Evolutionary conservation across 1,284 basidiomycete species (phyloP), one percentile per base, ranked within the genome.

Genomic region (Malassezia sympodialis): DNA sequence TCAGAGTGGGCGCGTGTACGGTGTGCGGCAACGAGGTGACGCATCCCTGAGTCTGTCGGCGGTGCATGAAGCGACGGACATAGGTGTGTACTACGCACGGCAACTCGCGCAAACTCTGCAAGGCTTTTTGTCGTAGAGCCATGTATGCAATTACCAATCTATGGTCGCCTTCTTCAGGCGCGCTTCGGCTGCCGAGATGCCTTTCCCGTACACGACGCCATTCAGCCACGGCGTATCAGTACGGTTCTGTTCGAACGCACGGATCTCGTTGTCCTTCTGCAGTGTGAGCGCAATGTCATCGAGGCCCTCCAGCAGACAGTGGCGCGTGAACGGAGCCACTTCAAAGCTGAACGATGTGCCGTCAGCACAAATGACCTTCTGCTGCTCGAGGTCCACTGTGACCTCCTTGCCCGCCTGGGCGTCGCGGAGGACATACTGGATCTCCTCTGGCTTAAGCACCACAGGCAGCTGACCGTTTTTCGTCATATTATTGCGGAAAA

Each of bases 201-300:
- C 60, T 15, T 35, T 47, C 17, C 42, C 52, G 53, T 66, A 68
- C 0, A 67, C 65, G 15, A 70, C 67, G 3, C 67, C 67, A 41
- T 65, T 67, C 14, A 71, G 56, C 70, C 70, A 73, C 10, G 70
- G 70, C 27, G 69, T 73, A 21, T 58, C 39, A 11, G 19, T n/a
- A n/a, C 70, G 54, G 45, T 52, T 51, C 40, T 41, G 15, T 53
- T 73, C 70, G 35, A 70, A 73, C 4, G 24, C 51, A 1, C 50
- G 34, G 26, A 73, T 73, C 27, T 56, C 23, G 3, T 54, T 56
- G 37, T 68, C 67, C 49, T 72, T 63, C 39, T 65, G 62, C 43
- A 73, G 53, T 10, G 69, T 70, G n/a, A 72, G 61, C 23, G 60
- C 65, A 40, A 73, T 71, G 51, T 73, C 70, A 46, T 73, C 70